Evolutionary conservation across 2,329 filamentous ascomycete genomes (phyloP).

Genomic region (Didymella glomerata): DNA sequence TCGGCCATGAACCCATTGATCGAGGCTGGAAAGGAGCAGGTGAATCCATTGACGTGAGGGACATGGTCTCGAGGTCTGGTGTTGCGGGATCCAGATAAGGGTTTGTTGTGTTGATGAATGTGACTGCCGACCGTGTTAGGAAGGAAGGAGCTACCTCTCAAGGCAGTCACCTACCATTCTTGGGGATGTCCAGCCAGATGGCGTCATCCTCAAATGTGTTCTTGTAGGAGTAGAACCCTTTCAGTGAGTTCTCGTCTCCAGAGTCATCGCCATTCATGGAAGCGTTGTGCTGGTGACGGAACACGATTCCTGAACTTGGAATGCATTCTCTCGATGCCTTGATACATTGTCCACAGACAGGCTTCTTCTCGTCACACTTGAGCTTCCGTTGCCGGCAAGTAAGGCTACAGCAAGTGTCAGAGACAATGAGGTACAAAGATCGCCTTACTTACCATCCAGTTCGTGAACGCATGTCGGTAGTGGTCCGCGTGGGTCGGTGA

Average conservation of each 20-base stretch:
- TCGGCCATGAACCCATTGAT: slow-evolving; percentile 38
- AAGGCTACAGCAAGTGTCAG: slow-evolving; percentile 39
- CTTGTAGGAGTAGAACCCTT: slow-evolving; percentile 71
- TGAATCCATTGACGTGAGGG: slow-evolving; percentile 44
- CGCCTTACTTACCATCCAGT: slow-evolving; percentile 49
- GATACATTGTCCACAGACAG: slow-evolving; percentile 67
- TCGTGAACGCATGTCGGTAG: slow-evolving; percentile 49
- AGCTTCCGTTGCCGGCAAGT: slow-evolving; percentile 69
- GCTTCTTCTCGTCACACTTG: slow-evolving; percentile 71
- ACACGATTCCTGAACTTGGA: slow-evolving; percentile 69
- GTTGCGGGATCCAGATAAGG: slow-evolving; percentile 63
- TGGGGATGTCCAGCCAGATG: slow-evolving; percentile 70
- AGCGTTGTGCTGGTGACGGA: slow-evolving; percentile 74
- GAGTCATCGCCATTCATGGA: slow-evolving; percentile 67
- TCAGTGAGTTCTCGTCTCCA: slow-evolving; percentile 58
- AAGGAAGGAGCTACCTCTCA: not conserved
- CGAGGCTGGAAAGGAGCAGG: slow-evolving; percentile 43
- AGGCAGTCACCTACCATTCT: slow-evolving; percentile 57
- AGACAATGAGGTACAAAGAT: slow-evolving; percentile 2
- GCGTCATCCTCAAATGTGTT: slow-evolving; percentile 69
- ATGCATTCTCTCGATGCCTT: slow-evolving; percentile 68
- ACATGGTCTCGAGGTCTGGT: slow-evolving; percentile 47
- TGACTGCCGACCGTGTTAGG: slow-evolving; percentile 55
- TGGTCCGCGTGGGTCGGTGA: slow-evolving; percentile 27
- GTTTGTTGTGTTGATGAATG: slow-evolving; percentile 69